Base-by-base conservation (phyloP, 2,329 filamentous ascomycete genomes). In the Neospermospora avenae region DNA sequence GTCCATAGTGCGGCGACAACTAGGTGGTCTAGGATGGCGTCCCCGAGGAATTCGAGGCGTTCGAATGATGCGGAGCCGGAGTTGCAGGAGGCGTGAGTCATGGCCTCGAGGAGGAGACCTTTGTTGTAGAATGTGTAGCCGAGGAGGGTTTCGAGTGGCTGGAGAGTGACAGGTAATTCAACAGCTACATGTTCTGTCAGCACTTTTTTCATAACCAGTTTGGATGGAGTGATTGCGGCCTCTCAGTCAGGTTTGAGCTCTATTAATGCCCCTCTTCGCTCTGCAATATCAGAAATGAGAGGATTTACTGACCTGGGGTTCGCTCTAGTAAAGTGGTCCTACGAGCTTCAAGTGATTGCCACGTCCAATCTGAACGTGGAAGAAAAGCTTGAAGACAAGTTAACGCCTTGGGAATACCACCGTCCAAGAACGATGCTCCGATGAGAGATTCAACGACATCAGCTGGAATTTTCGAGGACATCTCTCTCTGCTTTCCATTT, bases 381-480 rank as follows among this genome's bases (percentile, higher is more conserved):
- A 96, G 72, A 65, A 97, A 87, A 0, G 86, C 71, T 3, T 80
- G 77, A 13, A 95, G 80, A 71, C 88, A 92, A 1, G 75, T 67
- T 16, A 87, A 74, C 0, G 87, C 88, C 65, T 84, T 87, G 0
- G 76, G 51, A 14, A 89, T 76, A 0, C 89, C 89, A 1, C 90
- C 89, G 55, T 90, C 83, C 1, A 89, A 62, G 67, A 83, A 92
- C 0, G 89, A 83, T 0, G 86, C 89, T 0, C 91, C 93, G 20
- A 97, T 87, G 0, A 97, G 77, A 0, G 93, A 84, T 71, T 98
- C 93, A 0, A 96, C 82, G 0, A 97, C 87, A 68, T 98, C 93
- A 3, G 93, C 93, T 7, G 97, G 81, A 0, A 84, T 84, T 71
- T 98, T 98, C 1, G 85, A 88, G 0, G 90, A 88, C 34, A 92